These are phyloP conservation scores for Cryptococcus amylolentus DNA, from an alignment of 1,284 basidiomycete species.

Conservation along the genomic window DNA sequence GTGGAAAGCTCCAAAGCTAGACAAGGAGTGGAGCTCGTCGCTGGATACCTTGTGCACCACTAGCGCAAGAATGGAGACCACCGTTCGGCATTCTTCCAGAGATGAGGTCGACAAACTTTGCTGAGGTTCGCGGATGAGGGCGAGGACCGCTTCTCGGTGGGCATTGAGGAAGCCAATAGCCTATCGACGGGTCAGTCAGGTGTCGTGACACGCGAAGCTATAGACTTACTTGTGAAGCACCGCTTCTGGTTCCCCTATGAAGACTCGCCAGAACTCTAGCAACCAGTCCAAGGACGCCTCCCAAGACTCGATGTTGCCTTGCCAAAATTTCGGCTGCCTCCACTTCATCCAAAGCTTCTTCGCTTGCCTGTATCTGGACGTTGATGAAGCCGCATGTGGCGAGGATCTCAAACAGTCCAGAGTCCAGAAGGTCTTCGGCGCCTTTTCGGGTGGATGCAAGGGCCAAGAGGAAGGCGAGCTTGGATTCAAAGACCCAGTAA, in stretches of 20 bases:
- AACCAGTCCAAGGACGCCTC: conserved; percentile 36
- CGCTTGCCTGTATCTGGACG: conserved; percentile 61
- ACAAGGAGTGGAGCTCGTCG: conserved; percentile 62
- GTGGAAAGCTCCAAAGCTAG: conserved; percentile 79
- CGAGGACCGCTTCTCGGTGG: conserved; percentile 54
- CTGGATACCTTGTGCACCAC: conserved; percentile 51
- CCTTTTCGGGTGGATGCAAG: conserved; percentile 77
- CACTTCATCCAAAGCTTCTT: conserved; percentile 62
- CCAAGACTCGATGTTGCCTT: conserved; percentile 40
- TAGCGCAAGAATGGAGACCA: conserved; percentile 51
- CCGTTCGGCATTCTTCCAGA: conserved; percentile 52
- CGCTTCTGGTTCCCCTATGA: conserved; percentile 22
- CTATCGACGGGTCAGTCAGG: conserved; percentile 18
- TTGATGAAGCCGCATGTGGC: conserved; percentile 84
- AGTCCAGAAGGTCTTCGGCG: conserved; percentile 79
- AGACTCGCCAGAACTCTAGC: conserved; percentile 32
- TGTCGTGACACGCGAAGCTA: background rate
- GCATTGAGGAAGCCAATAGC: conserved; percentile 53
- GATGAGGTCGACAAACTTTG: conserved; percentile 47
- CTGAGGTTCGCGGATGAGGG: conserved; percentile 51
- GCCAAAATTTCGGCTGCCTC: conserved; percentile 21
- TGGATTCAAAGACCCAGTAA: conserved; percentile 91
- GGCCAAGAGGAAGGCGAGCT: conserved; percentile 81
- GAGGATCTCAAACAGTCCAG: conserved; percentile 71
- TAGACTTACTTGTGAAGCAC: conserved; percentile 31